A percentile compares a stretch with the other conserved stretches of the same genome.
Evolutionary conservation across 306 rosid species (phyloP).

Genomic region (Prunus mira): DNA sequence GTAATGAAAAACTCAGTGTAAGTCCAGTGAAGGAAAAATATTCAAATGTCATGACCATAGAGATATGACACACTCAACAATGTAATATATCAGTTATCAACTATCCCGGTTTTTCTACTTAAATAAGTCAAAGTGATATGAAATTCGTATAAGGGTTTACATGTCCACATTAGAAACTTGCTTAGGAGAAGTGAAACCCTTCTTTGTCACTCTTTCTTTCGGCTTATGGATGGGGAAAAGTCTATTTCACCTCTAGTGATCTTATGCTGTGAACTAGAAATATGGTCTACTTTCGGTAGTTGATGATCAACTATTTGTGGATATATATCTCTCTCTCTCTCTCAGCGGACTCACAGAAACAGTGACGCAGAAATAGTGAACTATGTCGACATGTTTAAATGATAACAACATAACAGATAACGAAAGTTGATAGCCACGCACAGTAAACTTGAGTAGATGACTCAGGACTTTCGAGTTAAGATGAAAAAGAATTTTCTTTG

Average conservation of each 20-base stretch:
- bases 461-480: background rate
- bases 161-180: background rate
- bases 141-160: background rate
- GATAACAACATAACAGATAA: background rate
- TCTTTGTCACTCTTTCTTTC: background rate
- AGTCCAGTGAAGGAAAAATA: background rate
- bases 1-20: background rate
- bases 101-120: background rate
- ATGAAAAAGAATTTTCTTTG: background rate
- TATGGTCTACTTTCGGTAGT: slow-evolving; percentile 1
- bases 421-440: background rate
- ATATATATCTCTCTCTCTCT: slow-evolving; percentile 5
- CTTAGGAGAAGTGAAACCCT: background rate
- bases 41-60: background rate
- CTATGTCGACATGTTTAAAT: slow-evolving; percentile 2
- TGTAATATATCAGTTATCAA: background rate
- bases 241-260: background rate
- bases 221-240: background rate
- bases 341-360: background rate
- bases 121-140: background rate
- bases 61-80: background rate
- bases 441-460: background rate
- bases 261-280: background rate
- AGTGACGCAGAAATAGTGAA: background rate
- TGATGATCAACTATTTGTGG: background rate